phyloP scores from a whole-genome alignment of 805 yeast species.

The Saturnispora ahearnii region DNA sequence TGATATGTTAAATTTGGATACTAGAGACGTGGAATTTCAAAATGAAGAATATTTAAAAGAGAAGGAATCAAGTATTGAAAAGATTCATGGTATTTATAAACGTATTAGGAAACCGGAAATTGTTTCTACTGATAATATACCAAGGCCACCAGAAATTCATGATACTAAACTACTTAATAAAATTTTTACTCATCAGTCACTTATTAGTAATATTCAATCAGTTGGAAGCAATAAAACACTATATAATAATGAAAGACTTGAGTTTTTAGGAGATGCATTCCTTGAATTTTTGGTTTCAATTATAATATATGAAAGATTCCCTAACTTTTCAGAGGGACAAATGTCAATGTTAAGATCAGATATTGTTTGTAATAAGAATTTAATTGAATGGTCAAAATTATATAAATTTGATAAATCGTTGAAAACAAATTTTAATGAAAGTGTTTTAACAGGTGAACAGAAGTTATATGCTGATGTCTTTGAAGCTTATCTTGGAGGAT shows the following conservation, averaged over 20 bases:
- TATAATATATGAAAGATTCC: slow-evolving; percentile 58
- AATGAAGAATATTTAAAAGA: neutral
- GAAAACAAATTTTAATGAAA: slow-evolving; percentile 32
- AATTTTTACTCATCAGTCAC: slow-evolving; percentile 77
- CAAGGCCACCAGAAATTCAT: slow-evolving; percentile 59
- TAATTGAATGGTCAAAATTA: slow-evolving; percentile 57
- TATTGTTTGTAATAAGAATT: slow-evolving; percentile 62
- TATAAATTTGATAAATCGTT: slow-evolving; percentile 60
- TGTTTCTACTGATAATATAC: slow-evolving; percentile 26
- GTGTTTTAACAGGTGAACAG: slow-evolving; percentile 42
- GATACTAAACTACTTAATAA: slow-evolving; percentile 49
- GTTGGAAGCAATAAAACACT: slow-evolving; percentile 45
- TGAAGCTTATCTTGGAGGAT: slow-evolving; percentile 90
- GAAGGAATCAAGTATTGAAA: neutral
- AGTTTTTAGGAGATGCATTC: slow-evolving; percentile 85
- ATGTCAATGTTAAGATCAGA: slow-evolving; percentile 60
- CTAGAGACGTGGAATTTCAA: slow-evolving; percentile 2
- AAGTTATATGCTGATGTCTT: slow-evolving; percentile 83
- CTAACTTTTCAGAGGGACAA: slow-evolving; percentile 71
- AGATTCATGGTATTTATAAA: slow-evolving; percentile 6
- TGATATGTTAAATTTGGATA: neutral
- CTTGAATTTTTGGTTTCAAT: slow-evolving; percentile 63
- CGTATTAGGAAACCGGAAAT: slow-evolving; percentile 10
- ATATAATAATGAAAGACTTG: slow-evolving; percentile 77
- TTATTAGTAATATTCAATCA: slow-evolving; percentile 48